phyloP scores from a whole-genome alignment of 2,329 filamentous ascomycete genomes.

The Aureobasidium namibiae region DNA sequence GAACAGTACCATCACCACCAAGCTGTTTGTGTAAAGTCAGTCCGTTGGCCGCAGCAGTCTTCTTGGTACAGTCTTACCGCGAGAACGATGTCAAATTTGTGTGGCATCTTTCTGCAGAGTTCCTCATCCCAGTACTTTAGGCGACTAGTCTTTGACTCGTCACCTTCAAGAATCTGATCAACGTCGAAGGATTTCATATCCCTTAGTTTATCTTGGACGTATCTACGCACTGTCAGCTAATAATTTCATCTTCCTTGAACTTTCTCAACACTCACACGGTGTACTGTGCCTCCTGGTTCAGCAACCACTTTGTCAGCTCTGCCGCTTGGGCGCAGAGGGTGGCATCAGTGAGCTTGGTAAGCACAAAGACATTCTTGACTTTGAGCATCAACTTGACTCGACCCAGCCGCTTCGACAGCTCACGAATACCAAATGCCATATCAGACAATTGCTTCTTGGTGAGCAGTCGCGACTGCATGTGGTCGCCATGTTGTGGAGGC shows the following conservation, averaged over 20 bases:
- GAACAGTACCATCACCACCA: conserved; percentile 76
- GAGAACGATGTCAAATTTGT: conserved; percentile 88
- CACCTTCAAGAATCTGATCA: conserved; percentile 56
- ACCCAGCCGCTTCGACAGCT: conserved; percentile 77
- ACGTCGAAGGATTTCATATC: conserved; percentile 66
- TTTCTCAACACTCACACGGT: conserved; percentile 52
- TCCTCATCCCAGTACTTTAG: conserved; percentile 77
- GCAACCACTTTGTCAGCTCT: conserved; percentile 70
- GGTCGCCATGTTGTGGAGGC: conserved; percentile 24
- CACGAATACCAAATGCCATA: conserved; percentile 93
- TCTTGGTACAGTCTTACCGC: conserved; percentile 41
- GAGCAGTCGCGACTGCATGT: conserved; percentile 61
- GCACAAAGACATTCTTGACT: conserved; percentile 73
- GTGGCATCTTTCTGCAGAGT: conserved; percentile 68
- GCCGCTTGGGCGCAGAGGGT: conserved; percentile 69
- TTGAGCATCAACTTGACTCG: conserved; percentile 75
- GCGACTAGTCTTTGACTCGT: conserved; percentile 46
- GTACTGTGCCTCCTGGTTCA: conserved; percentile 58
- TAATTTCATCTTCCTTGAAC: background rate
- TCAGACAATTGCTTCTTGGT: conserved; percentile 93
- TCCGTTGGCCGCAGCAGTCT: background rate
- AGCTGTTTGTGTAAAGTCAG: conserved; percentile 28
- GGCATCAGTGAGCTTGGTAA: conserved; percentile 88
- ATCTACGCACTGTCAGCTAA: conserved; percentile 24
- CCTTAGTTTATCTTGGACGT: conserved; percentile 69